Base-by-base conservation (phyloP, 192 early-diverging fungal genomes). In the Kickxella alabastrina region DNA sequence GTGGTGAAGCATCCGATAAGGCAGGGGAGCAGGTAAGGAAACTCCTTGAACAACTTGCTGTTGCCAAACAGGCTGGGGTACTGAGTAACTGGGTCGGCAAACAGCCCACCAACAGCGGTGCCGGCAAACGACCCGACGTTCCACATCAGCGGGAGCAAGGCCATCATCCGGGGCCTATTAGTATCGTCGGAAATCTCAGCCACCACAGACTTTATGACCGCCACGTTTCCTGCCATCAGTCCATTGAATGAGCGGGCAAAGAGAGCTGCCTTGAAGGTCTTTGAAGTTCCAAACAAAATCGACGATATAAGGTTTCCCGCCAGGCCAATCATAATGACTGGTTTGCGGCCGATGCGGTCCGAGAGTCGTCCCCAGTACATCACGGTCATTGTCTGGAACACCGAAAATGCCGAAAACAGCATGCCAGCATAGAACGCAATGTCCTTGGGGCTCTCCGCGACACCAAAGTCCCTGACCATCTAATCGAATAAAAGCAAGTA, bases 1-100 rank as follows among this genome's bases (percentile, higher is more conserved):
- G 82, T 79, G 3, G 87, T 71, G 15, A 72, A 40, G 4, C 83
- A 68, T 10, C 83, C 80, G 6, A 87, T 63, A 25, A 85, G 50
- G 49, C 90, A 95, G 6, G 92, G 92, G 3, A 95, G 80, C 36
- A 89, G 78, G 46, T 92, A 95, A 1, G 91, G 91, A 52, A 82
- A 87, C 0, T 64, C 32, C 15, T 46, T 68, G 12, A 92, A 79
- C 42, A 93, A 79, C 15, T 41, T 26, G 43, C 55, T 63, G 35
- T 79, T 19, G 0, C 82, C 83, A 62, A 85, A 85, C 0, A 78
- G 55, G 6, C 58, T 47, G 4, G 90, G 87, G 41, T 81, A 87
- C 14, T 72, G 74, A n/a, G 80, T 60, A 0, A 77, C 85, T 8
- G 92, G 92, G 19, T 88, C 68, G 6, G 84, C 57, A 2, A 92